phyloP scores from a whole-genome alignment of 495 filamentous ascomycete genomes.

The Hyaloscypha variabilis region DNA sequence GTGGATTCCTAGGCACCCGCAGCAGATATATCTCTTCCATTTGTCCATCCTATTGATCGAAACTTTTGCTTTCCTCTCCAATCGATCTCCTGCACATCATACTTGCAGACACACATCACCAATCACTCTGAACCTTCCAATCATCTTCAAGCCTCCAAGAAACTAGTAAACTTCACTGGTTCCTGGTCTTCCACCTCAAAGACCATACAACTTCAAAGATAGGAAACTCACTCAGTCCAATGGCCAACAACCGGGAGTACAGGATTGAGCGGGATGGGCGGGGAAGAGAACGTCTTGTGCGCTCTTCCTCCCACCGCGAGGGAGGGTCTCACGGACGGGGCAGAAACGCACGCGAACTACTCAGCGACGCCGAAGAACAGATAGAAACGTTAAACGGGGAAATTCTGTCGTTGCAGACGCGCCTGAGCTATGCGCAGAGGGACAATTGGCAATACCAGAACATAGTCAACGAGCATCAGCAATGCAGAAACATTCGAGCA shows the following conservation, averaged over 20 bases:
- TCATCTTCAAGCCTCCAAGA: conserved; percentile 3
- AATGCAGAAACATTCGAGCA: conserved; percentile 19
- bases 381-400: conserved; percentile 18
- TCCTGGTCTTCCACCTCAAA: conserved; percentile 15
- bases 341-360: conserved; percentile 23
- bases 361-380: conserved; percentile 29
- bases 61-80: conserved; percentile 18
- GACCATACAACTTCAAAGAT: conserved; percentile 14
- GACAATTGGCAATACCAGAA: conserved; percentile 17
- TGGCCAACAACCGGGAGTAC: conserved; percentile 19
- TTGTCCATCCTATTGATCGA: conserved; percentile 21
- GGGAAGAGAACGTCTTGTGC: conserved; percentile 23
- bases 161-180: conserved; percentile 11
- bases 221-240: conserved; percentile 23
- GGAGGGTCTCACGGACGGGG: conserved; percentile 11
- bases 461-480: conserved; percentile 18
- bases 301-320: conserved; percentile 4
- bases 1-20: conserved; percentile 26
- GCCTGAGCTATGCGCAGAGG: conserved; percentile 27
- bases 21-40: conserved; percentile 21
- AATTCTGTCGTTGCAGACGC: conserved; percentile 20
- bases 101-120: conserved; percentile 18
- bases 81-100: conserved; percentile 24
- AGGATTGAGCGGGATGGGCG: conserved; percentile 24
- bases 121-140: neutral